These are phyloP conservation scores for Dioscorea zingiberensis DNA, from an alignment of 106 monocot genomes.

Conservation along the genomic window DNA sequence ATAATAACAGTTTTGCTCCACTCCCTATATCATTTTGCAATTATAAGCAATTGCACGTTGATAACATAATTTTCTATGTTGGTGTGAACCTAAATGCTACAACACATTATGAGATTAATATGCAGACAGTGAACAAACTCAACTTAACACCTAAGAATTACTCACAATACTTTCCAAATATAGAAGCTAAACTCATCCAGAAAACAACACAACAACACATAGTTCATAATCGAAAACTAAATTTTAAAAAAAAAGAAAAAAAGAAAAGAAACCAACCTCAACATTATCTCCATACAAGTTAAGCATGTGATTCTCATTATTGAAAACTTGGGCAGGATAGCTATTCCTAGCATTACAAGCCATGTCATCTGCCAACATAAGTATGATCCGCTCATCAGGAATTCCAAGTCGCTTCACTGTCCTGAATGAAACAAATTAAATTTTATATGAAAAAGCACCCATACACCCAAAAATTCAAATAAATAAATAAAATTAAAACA, in stretches of 20 bases:
- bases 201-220: neutral
- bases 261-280: conserved; percentile 56
- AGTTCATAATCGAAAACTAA: neutral
- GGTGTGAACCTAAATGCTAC: no score
- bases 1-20: no score
- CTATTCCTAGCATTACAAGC: conserved; percentile 95
- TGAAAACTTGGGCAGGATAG: conserved; percentile 96
- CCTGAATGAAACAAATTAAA: conserved; percentile 25
- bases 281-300: conserved; percentile 99
- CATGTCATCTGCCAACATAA: conserved; percentile 99
- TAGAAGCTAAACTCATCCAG: neutral
- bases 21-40: no score
- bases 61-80: no score
- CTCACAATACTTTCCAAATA: no score
- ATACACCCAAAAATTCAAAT: no score
- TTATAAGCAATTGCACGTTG: no score
- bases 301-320: conserved; percentile 97
- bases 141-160: no score
- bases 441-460: neutral
- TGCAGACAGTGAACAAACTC: no score
- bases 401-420: conserved; percentile 95
- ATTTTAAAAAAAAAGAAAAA: neutral
- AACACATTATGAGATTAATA: no score
- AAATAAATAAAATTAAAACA: neutral
- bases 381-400: conserved; percentile 97